Evolutionary conservation across 2,329 filamentous ascomycete species (phyloP), one percentile per base, ranked within the genome.

Genomic region (Aureobasidium sp.): DNA sequence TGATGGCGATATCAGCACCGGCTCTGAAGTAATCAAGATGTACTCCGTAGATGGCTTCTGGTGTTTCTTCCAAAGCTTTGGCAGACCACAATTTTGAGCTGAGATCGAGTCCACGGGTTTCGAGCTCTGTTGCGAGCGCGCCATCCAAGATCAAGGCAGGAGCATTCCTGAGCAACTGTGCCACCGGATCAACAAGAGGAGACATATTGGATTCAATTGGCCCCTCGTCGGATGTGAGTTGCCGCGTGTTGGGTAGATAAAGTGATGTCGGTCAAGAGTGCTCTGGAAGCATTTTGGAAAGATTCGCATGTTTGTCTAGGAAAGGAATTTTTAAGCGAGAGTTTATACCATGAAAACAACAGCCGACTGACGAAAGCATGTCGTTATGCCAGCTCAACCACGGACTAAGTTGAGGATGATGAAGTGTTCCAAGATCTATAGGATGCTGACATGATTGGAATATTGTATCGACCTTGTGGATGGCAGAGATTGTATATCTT

Each of bases 1-100:
- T 80, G 66, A 77, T 80, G 12, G 76, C 77, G 32, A 80, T 69
- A 56, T 77, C 71, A n/a, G 78, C 77, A 39, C 78, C 77, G 12
- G 77, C 72, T 7, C 68, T 66, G 67, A 71, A 80, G 68, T 79
- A 80, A 64, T 77, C 74, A 24, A 73, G 66, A 66, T 81, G 78
- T 5, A 79, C 73, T 65, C 72, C 65, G 53, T 74, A 69, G 52
- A 81, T 79, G 57, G 75, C 70, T 2, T 70, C 65, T 0, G 78
- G 75, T n/a, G 74, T 66, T 32, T 74, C 69, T 44, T 70, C 65
- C 2, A 80, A 72, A 8, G 76, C 68, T 50, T 74, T 72, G 26
- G 76, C 78, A 26, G 77, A 79, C 78, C 78, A 80, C 10, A 80
- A 69, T 5, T 75, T 66, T 62, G 73, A 71, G 62, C 73, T 75